Conservation (phyloP, 352 stramenopile genomes). For the Globisporangium yorkense region DNA sequence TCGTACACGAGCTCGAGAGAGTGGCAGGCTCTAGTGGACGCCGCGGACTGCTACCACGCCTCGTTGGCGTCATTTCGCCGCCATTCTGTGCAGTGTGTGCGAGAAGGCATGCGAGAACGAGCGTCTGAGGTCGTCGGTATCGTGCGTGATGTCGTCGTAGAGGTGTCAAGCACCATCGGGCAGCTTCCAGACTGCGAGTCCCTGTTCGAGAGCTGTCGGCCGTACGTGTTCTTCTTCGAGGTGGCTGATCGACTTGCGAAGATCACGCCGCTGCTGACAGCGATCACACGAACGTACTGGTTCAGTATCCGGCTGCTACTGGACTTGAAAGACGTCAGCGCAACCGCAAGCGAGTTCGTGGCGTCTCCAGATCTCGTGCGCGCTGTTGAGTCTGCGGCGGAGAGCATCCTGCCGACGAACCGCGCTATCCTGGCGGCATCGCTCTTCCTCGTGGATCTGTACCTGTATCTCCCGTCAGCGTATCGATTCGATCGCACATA, state of each 20-base stretch:
- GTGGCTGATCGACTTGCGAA: slow-evolving; percentile 33
- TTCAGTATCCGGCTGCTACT: slow-evolving; percentile 43
- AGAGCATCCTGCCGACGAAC: slow-evolving; percentile 26
- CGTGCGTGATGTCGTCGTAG: slow-evolving; percentile 16
- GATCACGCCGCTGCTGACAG: slow-evolving; percentile 51
- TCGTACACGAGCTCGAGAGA: slow-evolving; percentile 9
- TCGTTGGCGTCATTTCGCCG: slow-evolving; percentile 19
- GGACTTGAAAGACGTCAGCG: slow-evolving; percentile 18
- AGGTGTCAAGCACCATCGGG: slow-evolving; percentile 30
- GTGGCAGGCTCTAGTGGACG: slow-evolving; percentile 25
- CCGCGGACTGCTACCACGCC: slow-evolving; percentile 29
- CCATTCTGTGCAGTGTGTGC: background rate
- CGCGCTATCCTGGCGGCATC: slow-evolving; percentile 38
- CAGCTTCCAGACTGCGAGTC: slow-evolving; percentile 59
- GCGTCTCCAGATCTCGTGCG: background rate
- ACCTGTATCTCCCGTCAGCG: slow-evolving; percentile 59
- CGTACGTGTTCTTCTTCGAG: slow-evolving; percentile 73
- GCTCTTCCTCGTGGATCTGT: slow-evolving; percentile 74
- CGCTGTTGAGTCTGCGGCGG: slow-evolving; percentile 9
- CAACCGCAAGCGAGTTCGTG: background rate
- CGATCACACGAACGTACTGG: slow-evolving; percentile 55
- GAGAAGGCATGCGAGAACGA: background rate
- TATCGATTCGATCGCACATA: slow-evolving; percentile 22
- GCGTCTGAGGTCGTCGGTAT: background rate
- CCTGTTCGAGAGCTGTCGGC: slow-evolving; percentile 38